Evolutionary conservation across 2,329 filamentous ascomycete species (phyloP), one percentile per base, ranked within the genome.

Genomic region (Pseudogymnoascus sp.): DNA sequence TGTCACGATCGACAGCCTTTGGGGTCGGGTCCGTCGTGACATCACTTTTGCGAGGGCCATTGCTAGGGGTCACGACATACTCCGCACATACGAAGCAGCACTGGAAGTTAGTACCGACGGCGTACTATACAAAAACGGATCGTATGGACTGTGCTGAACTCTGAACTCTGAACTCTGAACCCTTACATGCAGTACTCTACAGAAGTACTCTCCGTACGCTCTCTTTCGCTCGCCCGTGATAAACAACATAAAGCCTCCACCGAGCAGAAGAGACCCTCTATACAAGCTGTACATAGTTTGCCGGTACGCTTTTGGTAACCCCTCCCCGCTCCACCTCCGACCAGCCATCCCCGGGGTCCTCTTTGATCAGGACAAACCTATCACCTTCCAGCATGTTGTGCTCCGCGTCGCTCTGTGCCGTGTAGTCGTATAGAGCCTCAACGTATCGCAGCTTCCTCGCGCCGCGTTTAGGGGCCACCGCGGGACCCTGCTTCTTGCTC

Each of bases 371-470:
- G 39, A 99, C 92, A 70, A 99, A 95, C 60, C 87, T 83, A 75
- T 99, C 94, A 0, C 94, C 94, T 75, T 96, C 93, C 0, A 74
- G 74, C 91, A 99, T 99, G 70, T 82, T 91, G 74, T 93, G 92
- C 76, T 99, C 94, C 6, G 85, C 83, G 5, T 95, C 91, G 67
- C 86, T 92, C 69, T 91, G 87, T 16, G 93, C 91, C 60, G 87
- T 81, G 74, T 99, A 99, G 60, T 94, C 91, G 74, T 97, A 99
- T 69, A 97, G 68, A 1, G 94, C 94, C 73, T 96, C 90, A 1
- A 95, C 93, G 70, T 97, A 96, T 72, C 89, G 91, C 37, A 97
- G 80, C 74, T 96, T 96, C 83, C 96, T 97, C 3, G 92, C 92
- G 12, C 92, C 92, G 8, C 92, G 85, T 68, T 88, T 88, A 3